Evolutionary conservation across 176 grass and related monocot genomes (phyloP).

Genomic region (Tillandsia leiboldiana): DNA sequence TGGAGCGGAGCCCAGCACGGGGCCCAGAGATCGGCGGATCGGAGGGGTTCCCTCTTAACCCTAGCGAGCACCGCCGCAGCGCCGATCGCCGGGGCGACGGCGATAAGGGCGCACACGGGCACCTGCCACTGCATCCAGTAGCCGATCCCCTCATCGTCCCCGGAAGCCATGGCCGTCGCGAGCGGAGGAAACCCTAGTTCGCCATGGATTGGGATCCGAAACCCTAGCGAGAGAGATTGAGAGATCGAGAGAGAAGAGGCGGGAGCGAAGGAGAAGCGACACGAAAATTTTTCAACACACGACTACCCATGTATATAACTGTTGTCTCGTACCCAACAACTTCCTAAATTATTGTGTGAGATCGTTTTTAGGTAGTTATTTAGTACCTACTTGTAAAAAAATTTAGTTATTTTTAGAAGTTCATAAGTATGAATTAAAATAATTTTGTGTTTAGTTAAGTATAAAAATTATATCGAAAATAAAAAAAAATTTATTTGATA

Average conservation of each 20-base stretch:
- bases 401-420: too few relatives aligned
- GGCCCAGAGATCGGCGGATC: slow-evolving; percentile 42
- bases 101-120: slow-evolving; percentile 37
- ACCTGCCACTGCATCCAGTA: slow-evolving; percentile 67
- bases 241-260: neutral
- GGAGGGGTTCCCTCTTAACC: slow-evolving; percentile 29
- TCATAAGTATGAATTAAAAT: too few relatives aligned
- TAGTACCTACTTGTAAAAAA: too few relatives aligned
- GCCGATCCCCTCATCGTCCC: slow-evolving; percentile 26
- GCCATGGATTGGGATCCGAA: neutral
- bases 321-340: too few relatives aligned
- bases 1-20: slow-evolving; percentile 49
- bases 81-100: slow-evolving; percentile 22
- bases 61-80: slow-evolving; percentile 37
- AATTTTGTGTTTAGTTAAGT: too few relatives aligned
- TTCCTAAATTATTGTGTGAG: too few relatives aligned
- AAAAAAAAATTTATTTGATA: too few relatives aligned
- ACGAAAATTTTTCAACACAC: neutral
- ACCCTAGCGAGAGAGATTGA: neutral
- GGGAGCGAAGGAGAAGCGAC: neutral
- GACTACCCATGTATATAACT: too few relatives aligned
- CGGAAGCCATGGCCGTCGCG: slow-evolving; percentile 3
- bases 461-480: too few relatives aligned
- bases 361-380: too few relatives aligned
- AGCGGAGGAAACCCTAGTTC: neutral